Evolutionary conservation across 805 yeast species (phyloP), one percentile per base, ranked within the genome.

Genomic region (Nakazawaea anatomiae): DNA sequence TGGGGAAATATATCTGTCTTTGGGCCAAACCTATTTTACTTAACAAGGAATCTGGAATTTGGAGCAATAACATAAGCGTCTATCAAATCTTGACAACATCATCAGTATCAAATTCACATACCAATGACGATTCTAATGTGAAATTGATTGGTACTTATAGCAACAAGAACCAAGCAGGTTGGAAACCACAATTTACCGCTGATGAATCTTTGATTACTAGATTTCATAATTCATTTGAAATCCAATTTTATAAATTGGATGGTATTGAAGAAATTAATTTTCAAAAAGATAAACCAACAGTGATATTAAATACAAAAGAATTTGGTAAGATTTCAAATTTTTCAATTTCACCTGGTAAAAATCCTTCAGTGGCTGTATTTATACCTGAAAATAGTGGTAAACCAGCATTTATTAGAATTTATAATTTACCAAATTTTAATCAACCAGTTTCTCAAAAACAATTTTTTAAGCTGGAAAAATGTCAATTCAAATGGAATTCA

Each of bases 391-490:
- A 81, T 58, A 72, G 76, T 51, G 96, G 97, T 54, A 87, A 86
- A 64, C 99, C 98, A 3, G 96, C 97, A 14, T 79, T 76, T 57
- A 91, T 94, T 51, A 80, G 85, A 56, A 85, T 95, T 54, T 94
- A 86, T 71, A 85, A 86, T 61, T 75, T 89, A 54, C 90, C 95
- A 32, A 76, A 86, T 62, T 80, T 85, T 62, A 71, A 73, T 57
- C 88, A 83, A 58, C 92, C 96, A 35, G 83, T 89, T 46, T 85
- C 94, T 48, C 81, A 84, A 54, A 94, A 92, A 68, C 82, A 89
- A 52, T 89, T 94, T 61, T 94, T 94, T 79, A 91, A 92, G 71
- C 98, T 97, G 47, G 99, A 94, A 65, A 80, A 87, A 57, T 94
- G 97, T 68, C 85, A 80, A 60, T 79, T 94, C 72, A 85, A 81